Conservation (phyloP, 768 basidiomycete species). For the Mycena haematopus region DNA sequence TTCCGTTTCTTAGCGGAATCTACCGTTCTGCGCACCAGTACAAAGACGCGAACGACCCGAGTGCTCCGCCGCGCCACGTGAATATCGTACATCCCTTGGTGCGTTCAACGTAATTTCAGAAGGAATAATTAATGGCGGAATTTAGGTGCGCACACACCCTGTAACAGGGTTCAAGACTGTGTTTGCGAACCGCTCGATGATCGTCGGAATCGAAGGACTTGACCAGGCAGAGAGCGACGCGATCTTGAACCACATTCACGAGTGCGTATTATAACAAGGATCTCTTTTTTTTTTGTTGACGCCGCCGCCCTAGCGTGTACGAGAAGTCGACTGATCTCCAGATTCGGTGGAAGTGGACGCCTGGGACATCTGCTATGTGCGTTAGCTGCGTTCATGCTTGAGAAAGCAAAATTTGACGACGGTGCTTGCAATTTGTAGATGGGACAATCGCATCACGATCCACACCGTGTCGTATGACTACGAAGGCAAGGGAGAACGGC, state of each 20-base stretch:
- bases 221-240: slow-evolving; percentile 43
- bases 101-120: background rate
- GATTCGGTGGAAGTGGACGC: slow-evolving; percentile 41
- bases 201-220: slow-evolving; percentile 42
- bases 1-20: slow-evolving; percentile 35
- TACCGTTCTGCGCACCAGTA: slow-evolving; percentile 30
- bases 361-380: slow-evolving; percentile 44
- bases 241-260: slow-evolving; percentile 41
- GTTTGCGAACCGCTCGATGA: slow-evolving; percentile 44
- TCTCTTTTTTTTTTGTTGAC: background rate
- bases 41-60: slow-evolving; percentile 38
- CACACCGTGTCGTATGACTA: slow-evolving; percentile 38
- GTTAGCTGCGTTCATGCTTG: slow-evolving; percentile 24
- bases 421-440: slow-evolving; percentile 3
- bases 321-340: slow-evolving; percentile 43
- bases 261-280: slow-evolving; percentile 6
- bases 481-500: slow-evolving; percentile 33
- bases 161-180: slow-evolving; percentile 47
- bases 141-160: slow-evolving; percentile 41
- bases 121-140: background rate
- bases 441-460: slow-evolving; percentile 39
- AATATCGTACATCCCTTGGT: slow-evolving; percentile 40
- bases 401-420: background rate
- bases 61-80: slow-evolving; percentile 41
- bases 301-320: slow-evolving; percentile 30